Evolutionary conservation across 345 rosid genomes (phyloP).

Genomic region (Durio zibethinus): DNA sequence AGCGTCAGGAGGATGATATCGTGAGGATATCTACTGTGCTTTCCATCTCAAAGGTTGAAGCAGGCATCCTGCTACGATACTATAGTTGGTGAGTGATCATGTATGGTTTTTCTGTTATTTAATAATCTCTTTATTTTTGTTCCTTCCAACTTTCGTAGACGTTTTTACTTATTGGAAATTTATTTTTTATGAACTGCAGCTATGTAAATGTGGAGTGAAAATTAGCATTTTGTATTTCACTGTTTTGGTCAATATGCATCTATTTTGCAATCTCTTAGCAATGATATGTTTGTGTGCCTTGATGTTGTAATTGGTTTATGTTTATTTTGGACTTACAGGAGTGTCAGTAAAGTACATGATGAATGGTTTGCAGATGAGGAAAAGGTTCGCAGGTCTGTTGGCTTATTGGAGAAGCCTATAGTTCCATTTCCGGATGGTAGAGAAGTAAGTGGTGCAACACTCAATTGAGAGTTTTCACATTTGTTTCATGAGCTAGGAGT

Average conservation of each 20-base stretch:
- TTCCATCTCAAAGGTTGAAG: slow-evolving; percentile 50
- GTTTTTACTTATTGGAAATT: not conserved
- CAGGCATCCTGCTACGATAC: slow-evolving; percentile 55
- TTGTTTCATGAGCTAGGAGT: not conserved
- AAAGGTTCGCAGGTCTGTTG: slow-evolving; percentile 63
- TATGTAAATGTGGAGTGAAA: not conserved
- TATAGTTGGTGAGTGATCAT: slow-evolving; percentile 54
- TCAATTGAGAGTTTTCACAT: not conserved
- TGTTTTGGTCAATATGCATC: not conserved
- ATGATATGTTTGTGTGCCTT: not conserved
- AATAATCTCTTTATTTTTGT: not conserved
- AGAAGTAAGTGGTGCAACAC: slow-evolving; percentile 38
- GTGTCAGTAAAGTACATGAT: slow-evolving; percentile 72
- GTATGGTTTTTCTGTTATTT: not conserved
- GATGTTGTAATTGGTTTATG: slow-evolving; percentile 1
- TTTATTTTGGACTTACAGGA: slow-evolving; percentile 41
- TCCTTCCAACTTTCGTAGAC: not conserved
- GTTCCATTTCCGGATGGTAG: slow-evolving; percentile 36
- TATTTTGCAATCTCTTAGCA: not conserved
- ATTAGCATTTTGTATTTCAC: not conserved
- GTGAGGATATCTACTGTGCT: slow-evolving; percentile 55
- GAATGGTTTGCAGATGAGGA: slow-evolving; percentile 93
- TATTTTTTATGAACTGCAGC: not conserved
- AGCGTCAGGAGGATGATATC: slow-evolving; percentile 69
- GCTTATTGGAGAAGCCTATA: slow-evolving; percentile 54